Base-by-base conservation (phyloP, 2,329 filamentous ascomycete species). In the Escovopsis sp. region DNA sequence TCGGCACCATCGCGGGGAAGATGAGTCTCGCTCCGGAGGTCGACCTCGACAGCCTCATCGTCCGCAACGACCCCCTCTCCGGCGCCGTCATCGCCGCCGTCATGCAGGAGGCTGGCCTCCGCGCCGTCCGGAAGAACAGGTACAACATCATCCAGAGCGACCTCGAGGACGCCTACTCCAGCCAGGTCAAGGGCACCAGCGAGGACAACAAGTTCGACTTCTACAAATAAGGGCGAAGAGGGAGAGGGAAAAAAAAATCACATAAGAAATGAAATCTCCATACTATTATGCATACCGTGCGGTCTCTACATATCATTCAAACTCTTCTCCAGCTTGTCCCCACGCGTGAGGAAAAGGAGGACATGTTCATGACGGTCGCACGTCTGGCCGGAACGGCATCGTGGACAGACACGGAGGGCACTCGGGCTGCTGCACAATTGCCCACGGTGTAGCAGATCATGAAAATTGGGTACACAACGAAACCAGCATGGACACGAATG, bases 91-190 rank as follows among this genome's bases (percentile, higher is more conserved):
- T 98, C 55, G 87, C 90, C 33, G 90, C 90, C 35, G 94, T 98
- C 55, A 98, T 98, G 90, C 90, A 98, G 61, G 90, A 98, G 63
- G 90, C 90, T 23, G 90, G 90, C 46, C 68, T 98, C 47, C 75
- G 87, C 46, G 88, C 88, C 18, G 88, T 96, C 44, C 73, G 88
- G 51, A 96, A 94, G 76, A 96, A 98, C 63, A 70, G 90, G 51
- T 98, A 98, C 64, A 96, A 98, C 61, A 98, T 98, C 57, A 96
- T 98, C 52, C 90, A 98, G 66, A 76, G 72, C 43, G 90, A 98
- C 62, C 66, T 98, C 43, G 90, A 98, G 61, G 90, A 96, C 58
- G 90, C 90, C 31, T 98, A 98, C 61, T 87, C 86, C 27, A 84
- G 79, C 62, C 90, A 98, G 59, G 90, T 98, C 52, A 96, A 96